Percentiles rank a stretch among this genome's conserved stretches.
phyloP scores from a whole-genome alignment of 2,329 filamentous ascomycete species.

The Pseudogymnoascus sp. region DNA sequence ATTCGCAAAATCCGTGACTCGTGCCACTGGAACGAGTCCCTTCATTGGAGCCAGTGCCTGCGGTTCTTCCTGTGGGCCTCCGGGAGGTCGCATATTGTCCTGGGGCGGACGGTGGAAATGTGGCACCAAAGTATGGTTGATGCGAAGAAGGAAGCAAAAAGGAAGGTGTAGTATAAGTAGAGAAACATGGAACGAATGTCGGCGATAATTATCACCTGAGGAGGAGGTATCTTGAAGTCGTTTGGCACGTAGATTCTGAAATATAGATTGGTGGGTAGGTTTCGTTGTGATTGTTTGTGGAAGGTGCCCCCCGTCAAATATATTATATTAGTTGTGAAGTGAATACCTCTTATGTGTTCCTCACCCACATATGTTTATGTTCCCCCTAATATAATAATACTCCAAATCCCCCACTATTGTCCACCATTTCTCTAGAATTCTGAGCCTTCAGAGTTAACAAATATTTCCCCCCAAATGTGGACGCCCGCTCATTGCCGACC shows the following conservation, averaged over 20 bases:
- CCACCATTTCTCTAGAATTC: neutral
- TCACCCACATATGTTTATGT: neutral
- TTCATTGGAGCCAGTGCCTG: neutral
- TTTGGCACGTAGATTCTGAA: neutral
- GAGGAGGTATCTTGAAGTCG: neutral
- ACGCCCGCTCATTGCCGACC: neutral
- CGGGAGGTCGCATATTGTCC: constrained; percentile 3
- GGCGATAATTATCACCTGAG: neutral
- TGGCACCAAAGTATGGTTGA: constrained; percentile 6
- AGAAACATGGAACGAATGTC: constrained; percentile 5
- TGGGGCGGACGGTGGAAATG: neutral
- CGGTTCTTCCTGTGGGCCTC: neutral
- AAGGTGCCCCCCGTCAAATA: neutral
- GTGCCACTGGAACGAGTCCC: neutral
- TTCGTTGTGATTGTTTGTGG: neutral
- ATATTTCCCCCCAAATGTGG: neutral
- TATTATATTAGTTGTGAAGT: neutral
- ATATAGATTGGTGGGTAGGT: neutral
- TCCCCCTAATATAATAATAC: neutral
- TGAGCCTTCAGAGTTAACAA: neutral
- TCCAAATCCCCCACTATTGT: neutral
- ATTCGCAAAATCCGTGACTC: neutral
- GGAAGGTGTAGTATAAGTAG: neutral
- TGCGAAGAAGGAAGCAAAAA: neutral
- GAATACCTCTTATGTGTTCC: neutral